phyloP scores from a whole-genome alignment of 441 rosid species.

The Pelargonium fulgidum region DNA sequence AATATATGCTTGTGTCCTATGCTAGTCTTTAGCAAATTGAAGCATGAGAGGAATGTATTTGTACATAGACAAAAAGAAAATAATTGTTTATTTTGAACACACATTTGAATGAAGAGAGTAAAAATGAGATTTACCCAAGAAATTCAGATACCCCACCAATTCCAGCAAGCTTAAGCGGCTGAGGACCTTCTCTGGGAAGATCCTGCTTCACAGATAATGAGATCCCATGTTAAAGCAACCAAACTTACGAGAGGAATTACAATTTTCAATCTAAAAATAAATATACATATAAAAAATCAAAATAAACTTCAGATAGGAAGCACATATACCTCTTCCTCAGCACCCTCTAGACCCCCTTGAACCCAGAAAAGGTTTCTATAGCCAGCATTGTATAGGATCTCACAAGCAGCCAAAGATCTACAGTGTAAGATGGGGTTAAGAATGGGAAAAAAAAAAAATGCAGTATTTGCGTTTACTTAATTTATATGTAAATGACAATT shows the following conservation, averaged over 20 bases:
- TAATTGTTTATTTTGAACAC: neutral
- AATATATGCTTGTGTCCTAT: neutral
- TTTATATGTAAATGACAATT: neutral
- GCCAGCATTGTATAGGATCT: slow-evolving; percentile 62
- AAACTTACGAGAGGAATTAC: neutral
- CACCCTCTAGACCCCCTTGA: slow-evolving; percentile 82
- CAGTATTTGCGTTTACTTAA: neutral
- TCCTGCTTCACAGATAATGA: slow-evolving; percentile 44
- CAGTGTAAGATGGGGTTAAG: slow-evolving; percentile 17
- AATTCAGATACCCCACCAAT: slow-evolving; percentile 87
- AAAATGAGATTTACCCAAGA: slow-evolving; percentile 56
- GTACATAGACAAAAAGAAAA: neutral
- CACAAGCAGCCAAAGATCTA: slow-evolving; percentile 95
- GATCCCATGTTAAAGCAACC: slow-evolving; percentile 15
- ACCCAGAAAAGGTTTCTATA: slow-evolving; percentile 84
- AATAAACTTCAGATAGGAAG: slow-evolving; percentile 19
- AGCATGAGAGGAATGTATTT: neutral
- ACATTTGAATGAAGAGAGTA: neutral
- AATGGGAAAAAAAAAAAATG: slow-evolving; percentile 6
- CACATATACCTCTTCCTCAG: slow-evolving; percentile 66
- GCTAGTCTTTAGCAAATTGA: neutral
- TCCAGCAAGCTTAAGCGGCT: slow-evolving; percentile 79
- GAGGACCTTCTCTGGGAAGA: slow-evolving; percentile 71
- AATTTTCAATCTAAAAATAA: slow-evolving; percentile 5
- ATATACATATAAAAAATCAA: slow-evolving; percentile 2